Evolutionary conservation across 805 yeast genomes (phyloP).

Genomic region (Scheffersomyces amazonensis): DNA sequence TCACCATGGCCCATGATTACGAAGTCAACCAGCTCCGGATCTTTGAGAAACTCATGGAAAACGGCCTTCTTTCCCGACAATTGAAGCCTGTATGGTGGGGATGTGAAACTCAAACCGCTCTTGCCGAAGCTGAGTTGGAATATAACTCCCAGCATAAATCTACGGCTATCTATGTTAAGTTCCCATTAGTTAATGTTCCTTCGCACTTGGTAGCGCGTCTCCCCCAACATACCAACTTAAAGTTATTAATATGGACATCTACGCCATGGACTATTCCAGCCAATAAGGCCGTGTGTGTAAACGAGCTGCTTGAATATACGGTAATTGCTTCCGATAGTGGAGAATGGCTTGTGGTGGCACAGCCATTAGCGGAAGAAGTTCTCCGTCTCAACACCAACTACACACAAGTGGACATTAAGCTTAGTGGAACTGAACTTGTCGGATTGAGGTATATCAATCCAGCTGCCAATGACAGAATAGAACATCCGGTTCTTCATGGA

Average conservation of each 20-base stretch:
- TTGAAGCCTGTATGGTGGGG: constrained; percentile 98
- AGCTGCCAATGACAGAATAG: constrained; percentile 2
- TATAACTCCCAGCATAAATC: constrained; percentile 73
- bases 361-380: constrained; percentile 42
- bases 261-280: constrained; percentile 98
- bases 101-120: constrained; percentile 86
- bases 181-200: constrained; percentile 46
- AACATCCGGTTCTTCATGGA: constrained; percentile 69
- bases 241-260: constrained; percentile 86
- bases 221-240: constrained; percentile 10
- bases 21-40: constrained; percentile 74
- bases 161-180: constrained; percentile 64
- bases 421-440: constrained; percentile 23
- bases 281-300: constrained; percentile 77
- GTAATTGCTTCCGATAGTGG: constrained; percentile 28
- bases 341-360: constrained; percentile 57
- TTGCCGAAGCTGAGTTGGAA: constrained; percentile 95
- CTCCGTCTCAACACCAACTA: constrained; percentile 22
- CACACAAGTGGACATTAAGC: constrained; percentile 2
- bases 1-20: constrained; percentile 67
- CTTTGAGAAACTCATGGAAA: constrained; percentile 61
- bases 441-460: constrained; percentile 37
- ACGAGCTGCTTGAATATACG: constrained; percentile 57
- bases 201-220: too few species aligned
- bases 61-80: constrained; percentile 74